phyloP scores from a whole-genome alignment of 192 early-diverging fungal species.

The Jimgerdemannia flammicorona region DNA sequence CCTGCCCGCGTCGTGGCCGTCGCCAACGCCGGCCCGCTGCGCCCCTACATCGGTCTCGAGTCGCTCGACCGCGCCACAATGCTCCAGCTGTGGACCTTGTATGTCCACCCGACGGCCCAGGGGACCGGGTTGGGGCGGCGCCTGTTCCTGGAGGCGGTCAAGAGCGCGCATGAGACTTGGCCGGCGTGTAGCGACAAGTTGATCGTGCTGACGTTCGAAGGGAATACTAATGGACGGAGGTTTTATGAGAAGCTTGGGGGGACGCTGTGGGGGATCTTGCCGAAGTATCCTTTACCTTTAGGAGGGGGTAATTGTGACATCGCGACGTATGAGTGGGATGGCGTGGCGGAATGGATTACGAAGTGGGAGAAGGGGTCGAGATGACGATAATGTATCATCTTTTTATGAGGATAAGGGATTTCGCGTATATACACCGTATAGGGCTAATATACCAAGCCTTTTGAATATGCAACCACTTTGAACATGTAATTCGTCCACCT shows the following conservation, averaged over 20 bases:
- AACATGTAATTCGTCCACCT: no score
- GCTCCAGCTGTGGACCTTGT: not conserved
- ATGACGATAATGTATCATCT: no score
- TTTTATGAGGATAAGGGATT: no score
- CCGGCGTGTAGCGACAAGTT: not conserved
- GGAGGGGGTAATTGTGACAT: no score
- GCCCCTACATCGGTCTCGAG: not conserved
- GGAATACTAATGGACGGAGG: not conserved
- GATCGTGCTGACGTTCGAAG: not conserved
- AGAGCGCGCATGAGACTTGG: not conserved
- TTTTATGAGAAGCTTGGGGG: constrained; percentile 1
- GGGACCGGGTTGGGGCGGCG: not conserved
- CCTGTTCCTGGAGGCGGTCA: not conserved
- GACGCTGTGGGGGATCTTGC: not conserved
- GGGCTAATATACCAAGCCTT: no score
- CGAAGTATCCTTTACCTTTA: not conserved
- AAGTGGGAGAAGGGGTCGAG: no score
- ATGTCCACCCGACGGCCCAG: not conserved
- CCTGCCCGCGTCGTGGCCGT: not conserved
- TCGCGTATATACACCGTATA: no score
- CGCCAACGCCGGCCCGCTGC: not conserved
- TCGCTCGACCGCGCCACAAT: not conserved
- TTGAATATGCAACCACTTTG: no score
- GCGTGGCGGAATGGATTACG: no score
- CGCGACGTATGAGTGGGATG: no score